phyloP scores from a whole-genome alignment of 2,329 filamentous ascomycete genomes.

The Fusarium robinianum region DNA sequence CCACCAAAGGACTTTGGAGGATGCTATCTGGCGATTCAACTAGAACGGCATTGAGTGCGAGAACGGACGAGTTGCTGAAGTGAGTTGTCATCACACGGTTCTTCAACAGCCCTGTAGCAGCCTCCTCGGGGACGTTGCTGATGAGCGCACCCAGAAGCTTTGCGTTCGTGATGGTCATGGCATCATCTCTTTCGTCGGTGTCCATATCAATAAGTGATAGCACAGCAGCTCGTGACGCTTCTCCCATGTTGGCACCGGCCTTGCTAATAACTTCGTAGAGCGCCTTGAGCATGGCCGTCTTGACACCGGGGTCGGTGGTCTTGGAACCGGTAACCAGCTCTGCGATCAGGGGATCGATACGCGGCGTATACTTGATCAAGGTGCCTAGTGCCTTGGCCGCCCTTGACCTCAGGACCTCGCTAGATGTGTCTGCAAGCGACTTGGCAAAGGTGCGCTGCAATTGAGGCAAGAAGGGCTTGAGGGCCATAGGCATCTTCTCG shows the following conservation, averaged over 20 bases:
- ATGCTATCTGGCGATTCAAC: constrained; percentile 77
- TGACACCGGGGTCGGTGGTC: constrained; percentile 81
- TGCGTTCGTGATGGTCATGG: constrained; percentile 87
- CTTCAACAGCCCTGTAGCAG: constrained; percentile 62
- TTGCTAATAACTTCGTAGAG: constrained; percentile 96
- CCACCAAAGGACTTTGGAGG: constrained; percentile 65
- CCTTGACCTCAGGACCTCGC: constrained; percentile 81
- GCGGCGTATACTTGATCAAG: constrained; percentile 90
- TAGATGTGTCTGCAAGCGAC: constrained; percentile 89
- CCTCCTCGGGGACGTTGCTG: constrained; percentile 78
- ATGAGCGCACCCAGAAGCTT: constrained; percentile 88
- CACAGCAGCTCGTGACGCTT: constrained; percentile 83
- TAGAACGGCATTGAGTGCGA: constrained; percentile 87
- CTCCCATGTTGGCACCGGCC: constrained; percentile 92
- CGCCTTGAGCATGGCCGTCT: constrained; percentile 95
- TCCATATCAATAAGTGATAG: constrained; percentile 87
- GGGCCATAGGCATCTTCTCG: constrained; percentile 92
- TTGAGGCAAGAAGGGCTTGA: constrained; percentile 97
- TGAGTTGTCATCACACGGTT: constrained; percentile 79
- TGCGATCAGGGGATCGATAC: constrained; percentile 89
- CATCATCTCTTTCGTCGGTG: constrained; percentile 71
- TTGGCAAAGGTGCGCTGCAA: constrained; percentile 97
- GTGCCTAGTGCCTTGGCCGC: constrained; percentile 95
- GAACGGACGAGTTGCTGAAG: constrained; percentile 76
- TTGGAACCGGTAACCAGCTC: constrained; percentile 96